Conservation (phyloP, 139 green algal species). For the Medakamo hakoo region DNA sequence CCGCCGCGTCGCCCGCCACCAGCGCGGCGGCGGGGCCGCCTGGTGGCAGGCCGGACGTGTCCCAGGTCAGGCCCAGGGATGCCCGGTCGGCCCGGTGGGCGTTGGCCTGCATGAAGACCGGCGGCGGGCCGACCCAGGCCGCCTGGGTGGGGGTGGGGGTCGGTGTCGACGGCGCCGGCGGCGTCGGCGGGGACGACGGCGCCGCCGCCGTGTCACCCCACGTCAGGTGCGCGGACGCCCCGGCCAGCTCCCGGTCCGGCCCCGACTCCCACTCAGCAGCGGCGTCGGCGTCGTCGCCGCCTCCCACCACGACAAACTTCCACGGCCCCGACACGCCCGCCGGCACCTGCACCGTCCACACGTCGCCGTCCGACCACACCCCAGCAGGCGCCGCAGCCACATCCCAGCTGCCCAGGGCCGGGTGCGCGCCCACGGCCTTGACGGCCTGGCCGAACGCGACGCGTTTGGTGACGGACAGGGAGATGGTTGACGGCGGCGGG, state of each 20-base stretch:
- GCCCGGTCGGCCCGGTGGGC: conserved; percentile 37
- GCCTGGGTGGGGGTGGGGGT: conserved; percentile 5
- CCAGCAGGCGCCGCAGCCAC: conserved; percentile 11
- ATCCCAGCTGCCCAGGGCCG: conserved; percentile 28
- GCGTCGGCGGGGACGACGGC: neutral
- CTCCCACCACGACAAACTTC: conserved; percentile 29
- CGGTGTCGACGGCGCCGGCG: conserved; percentile 4
- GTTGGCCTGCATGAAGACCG: conserved; percentile 66
- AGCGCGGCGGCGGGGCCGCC: conserved; percentile 26
- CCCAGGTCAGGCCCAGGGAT: conserved; percentile 36
- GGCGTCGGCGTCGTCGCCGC: conserved; percentile 3
- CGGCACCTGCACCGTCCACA: conserved; percentile 22
- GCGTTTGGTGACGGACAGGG: conserved; percentile 3
- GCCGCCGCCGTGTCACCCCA: neutral
- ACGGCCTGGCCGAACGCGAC: conserved; percentile 12
- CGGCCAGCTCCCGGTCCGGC: neutral
- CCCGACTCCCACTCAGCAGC: conserved; percentile 7
- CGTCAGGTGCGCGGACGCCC: neutral
- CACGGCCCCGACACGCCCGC: conserved; percentile 13
- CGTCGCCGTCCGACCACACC: conserved; percentile 32
- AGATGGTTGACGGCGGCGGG: neutral
- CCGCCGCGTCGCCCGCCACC: conserved; percentile 49
- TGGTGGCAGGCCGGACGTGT: conserved; percentile 45
- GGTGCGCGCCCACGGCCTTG: conserved; percentile 18
- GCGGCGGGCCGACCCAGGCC: conserved; percentile 27